phyloP scores from a whole-genome alignment of 2,329 filamentous ascomycete genomes.

The Neonectria hederae region DNA sequence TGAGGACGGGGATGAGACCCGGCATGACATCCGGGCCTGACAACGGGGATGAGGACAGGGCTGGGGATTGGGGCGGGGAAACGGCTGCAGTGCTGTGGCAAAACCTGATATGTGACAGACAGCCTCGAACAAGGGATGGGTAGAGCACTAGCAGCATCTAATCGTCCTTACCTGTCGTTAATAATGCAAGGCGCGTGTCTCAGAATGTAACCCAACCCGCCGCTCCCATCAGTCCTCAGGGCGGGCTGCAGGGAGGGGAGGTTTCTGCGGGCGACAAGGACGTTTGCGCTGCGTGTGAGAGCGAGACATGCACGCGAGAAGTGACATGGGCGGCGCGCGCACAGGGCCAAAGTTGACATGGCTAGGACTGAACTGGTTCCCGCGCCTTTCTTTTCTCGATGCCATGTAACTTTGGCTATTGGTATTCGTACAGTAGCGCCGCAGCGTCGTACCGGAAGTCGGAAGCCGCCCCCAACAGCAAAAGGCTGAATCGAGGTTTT shows the following conservation, averaged over 20 bases:
- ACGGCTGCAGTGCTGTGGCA: not conserved
- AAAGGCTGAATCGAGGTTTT: too few relatives aligned
- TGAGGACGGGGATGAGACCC: not conserved
- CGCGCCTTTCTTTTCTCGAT: not conserved
- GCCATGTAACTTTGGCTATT: too few relatives aligned
- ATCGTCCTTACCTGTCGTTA: not conserved
- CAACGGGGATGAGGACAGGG: not conserved
- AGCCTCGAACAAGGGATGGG: slow-evolving; percentile 1
- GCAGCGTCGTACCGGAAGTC: not conserved
- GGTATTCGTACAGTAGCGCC: too few relatives aligned
- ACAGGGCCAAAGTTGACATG: too few relatives aligned
- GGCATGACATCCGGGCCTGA: not conserved
- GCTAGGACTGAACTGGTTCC: too few relatives aligned
- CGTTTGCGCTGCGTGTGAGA: not conserved
- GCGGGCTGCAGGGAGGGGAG: not conserved
- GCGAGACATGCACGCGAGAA: slow-evolving; percentile 8
- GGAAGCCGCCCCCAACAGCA: not conserved
- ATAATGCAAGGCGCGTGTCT: slow-evolving; percentile 2
- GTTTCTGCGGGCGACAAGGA: not conserved
- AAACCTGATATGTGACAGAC: slow-evolving; percentile 4
- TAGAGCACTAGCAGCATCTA: not conserved
- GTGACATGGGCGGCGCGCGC: not conserved
- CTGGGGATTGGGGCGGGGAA: not conserved
- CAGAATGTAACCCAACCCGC: not conserved
- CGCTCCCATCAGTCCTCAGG: slow-evolving; percentile 1